Evolutionary conservation across 768 basidiomycete genomes (phyloP).

Genomic region (Leccinum pellstonianum): DNA sequence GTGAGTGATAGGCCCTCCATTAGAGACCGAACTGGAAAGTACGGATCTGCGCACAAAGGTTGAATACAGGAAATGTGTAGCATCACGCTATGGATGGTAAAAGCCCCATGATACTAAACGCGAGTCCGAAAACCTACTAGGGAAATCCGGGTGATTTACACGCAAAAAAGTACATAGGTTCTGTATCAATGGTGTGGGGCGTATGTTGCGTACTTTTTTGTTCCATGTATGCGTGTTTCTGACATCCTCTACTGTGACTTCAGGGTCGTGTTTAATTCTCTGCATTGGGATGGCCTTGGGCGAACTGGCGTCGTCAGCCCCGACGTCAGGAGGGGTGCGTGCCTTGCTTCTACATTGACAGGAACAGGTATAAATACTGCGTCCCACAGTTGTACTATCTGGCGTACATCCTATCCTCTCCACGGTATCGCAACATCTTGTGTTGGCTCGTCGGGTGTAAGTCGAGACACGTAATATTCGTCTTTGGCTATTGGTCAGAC

Average conservation of each 20-base stretch:
- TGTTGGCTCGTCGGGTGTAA: conserved; percentile 68
- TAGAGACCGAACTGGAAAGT: conserved; percentile 42
- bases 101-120: conserved; percentile 67
- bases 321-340: conserved; percentile 38
- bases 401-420: conserved; percentile 56
- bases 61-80: neutral
- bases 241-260: conserved; percentile 29
- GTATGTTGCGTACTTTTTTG: conserved; percentile 18
- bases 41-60: conserved; percentile 37
- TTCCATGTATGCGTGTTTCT: neutral
- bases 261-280: conserved; percentile 35
- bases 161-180: too few species aligned
- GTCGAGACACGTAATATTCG: conserved; percentile 13
- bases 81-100: conserved; percentile 58
- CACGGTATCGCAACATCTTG: conserved; percentile 54
- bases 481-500: neutral
- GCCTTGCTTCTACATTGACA: neutral
- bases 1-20: conserved; percentile 38
- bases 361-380: neutral
- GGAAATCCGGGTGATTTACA: neutral
- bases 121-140: conserved; percentile 62
- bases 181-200: conserved; percentile 42
- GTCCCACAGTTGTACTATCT: conserved; percentile 55
- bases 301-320: conserved; percentile 38
- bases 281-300: conserved; percentile 39